phyloP scores from a whole-genome alignment of 257 asterid species.

The Solanum ossicruentum region DNA sequence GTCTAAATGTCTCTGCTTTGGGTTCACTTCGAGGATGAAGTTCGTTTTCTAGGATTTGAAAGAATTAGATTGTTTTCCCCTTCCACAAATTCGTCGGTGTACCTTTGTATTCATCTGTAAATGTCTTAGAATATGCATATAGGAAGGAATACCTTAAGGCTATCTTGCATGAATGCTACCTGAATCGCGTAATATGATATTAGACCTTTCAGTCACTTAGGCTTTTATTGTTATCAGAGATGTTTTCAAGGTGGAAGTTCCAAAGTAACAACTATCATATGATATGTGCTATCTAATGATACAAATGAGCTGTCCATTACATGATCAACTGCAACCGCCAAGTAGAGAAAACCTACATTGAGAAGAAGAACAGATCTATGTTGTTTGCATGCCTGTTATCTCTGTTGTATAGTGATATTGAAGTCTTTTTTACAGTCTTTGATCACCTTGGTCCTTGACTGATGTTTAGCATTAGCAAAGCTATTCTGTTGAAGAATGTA shows the following conservation, averaged over 20 bases:
- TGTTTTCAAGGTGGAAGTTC: not conserved
- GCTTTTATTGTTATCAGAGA: not conserved
- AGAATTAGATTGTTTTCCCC: not conserved
- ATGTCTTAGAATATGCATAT: not conserved
- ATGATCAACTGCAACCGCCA: not conserved
- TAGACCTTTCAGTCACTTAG: not conserved
- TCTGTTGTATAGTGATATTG: not conserved
- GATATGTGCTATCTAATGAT: not conserved
- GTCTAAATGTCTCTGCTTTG: not conserved
- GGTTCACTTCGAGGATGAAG: not conserved
- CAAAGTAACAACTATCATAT: not conserved
- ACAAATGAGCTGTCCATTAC: not conserved
- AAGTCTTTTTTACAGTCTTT: not conserved
- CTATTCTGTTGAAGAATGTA: not conserved
- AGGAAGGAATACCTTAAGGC: not conserved
- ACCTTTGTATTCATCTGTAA: not conserved
- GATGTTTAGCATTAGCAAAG: not conserved
- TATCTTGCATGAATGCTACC: not conserved
- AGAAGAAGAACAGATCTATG: not conserved
- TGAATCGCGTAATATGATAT: not conserved
- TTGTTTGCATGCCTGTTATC: not conserved
- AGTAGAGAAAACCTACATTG: not conserved
- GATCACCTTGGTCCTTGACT: not conserved
- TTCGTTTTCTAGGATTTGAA: not conserved
- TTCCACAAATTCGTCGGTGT: not conserved